Conservation (phyloP, 148 eudicot genomes). For the Fagopyrum tataricum region DNA sequence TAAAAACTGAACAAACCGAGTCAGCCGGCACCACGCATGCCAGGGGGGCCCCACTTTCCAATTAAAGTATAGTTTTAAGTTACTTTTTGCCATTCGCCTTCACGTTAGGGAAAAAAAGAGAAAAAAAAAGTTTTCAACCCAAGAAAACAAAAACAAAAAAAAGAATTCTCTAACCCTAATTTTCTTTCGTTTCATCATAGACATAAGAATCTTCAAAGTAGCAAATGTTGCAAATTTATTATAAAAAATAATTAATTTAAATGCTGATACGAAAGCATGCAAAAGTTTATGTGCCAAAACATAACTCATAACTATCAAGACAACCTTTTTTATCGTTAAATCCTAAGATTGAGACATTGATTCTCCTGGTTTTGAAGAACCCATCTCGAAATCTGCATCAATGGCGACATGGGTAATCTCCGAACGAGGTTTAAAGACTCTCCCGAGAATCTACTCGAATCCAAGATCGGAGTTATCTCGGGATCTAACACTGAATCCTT, state of each 20-base stretch:
- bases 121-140: background rate
- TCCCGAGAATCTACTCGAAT: slow-evolving; percentile 36
- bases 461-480: slow-evolving; percentile 33
- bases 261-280: background rate
- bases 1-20: background rate
- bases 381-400: background rate
- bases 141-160: background rate
- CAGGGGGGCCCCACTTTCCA: background rate
- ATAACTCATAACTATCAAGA: background rate
- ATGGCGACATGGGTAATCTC: slow-evolving; percentile 80
- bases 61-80: background rate
- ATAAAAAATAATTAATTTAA: too few relatives aligned
- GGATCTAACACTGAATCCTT: slow-evolving; percentile 18
- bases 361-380: background rate
- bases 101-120: background rate
- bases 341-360: background rate
- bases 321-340: background rate
- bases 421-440: slow-evolving; percentile 68
- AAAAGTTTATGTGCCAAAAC: background rate
- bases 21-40: background rate
- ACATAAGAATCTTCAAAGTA: too few relatives aligned
- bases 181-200: too few relatives aligned
- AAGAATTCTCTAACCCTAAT: background rate
- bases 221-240: background rate
- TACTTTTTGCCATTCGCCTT: background rate